Percentiles rank a stretch among this genome's conserved stretches.
Conservation (phyloP, 768 basidiomycete genomes). For the Trametes maxima region DNA sequence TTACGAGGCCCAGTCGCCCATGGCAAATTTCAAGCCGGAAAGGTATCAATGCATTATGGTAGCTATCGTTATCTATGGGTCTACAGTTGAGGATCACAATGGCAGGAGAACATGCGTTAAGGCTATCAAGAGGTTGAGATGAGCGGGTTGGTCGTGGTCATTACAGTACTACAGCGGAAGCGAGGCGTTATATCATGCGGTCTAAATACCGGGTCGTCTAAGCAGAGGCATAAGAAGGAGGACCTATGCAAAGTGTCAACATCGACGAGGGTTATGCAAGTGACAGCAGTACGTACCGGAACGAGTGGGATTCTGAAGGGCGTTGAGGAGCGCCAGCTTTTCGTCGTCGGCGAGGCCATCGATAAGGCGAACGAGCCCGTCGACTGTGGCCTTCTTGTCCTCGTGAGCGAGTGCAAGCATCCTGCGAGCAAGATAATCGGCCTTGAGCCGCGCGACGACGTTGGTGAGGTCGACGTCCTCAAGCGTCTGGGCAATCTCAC, state of each 20-base stretch:
- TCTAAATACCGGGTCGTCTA: background rate
- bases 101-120: background rate
- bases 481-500: constrained; percentile 61
- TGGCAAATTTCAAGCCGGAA: too few relatives aligned
- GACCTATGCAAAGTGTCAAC: constrained; percentile 16
- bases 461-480: constrained; percentile 71
- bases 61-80: too few relatives aligned
- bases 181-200: background rate
- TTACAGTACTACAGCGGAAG: constrained; percentile 2
- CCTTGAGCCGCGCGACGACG: constrained; percentile 64
- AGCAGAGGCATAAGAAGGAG: constrained; percentile 26
- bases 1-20: too few relatives aligned
- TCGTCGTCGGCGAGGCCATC: constrained; percentile 77
- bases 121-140: background rate
- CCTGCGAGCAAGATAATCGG: constrained; percentile 66
- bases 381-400: constrained; percentile 76
- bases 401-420: constrained; percentile 70
- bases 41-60: too few relatives aligned
- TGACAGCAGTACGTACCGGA: constrained; percentile 46
- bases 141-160: background rate
- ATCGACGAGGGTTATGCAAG: too few relatives aligned
- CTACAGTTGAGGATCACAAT: too few relatives aligned
- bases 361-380: constrained; percentile 72
- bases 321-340: constrained; percentile 56
- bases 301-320: constrained; percentile 59